A percentile compares a stretch with the other conserved stretches of the same genome.
These are phyloP conservation scores for Solanum dulcamara DNA, from an alignment of 257 asterid genomes.

Conservation along the genomic window DNA sequence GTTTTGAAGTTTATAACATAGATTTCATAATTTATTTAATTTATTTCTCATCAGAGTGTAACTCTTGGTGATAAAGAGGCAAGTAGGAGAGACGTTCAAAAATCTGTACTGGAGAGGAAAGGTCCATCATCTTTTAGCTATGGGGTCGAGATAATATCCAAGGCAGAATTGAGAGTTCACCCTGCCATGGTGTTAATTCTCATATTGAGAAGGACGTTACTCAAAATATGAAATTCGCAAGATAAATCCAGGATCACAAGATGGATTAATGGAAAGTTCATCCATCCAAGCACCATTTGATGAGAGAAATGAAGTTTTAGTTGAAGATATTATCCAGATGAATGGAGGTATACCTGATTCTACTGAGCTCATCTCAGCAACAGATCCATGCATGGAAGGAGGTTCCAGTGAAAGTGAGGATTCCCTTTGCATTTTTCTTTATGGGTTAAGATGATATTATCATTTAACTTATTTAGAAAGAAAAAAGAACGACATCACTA, in stretches of 20 bases:
- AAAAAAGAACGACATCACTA: neutral
- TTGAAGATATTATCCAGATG: too few species aligned
- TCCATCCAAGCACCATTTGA: too few species aligned
- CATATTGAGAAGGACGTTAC: conserved; percentile 46
- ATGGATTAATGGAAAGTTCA: conserved; percentile 16
- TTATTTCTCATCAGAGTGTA: conserved; percentile 87
- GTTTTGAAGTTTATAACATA: neutral
- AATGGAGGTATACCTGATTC: too few species aligned
- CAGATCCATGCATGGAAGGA: too few species aligned
- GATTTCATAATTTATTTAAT: conserved; percentile 1
- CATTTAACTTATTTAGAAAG: neutral
- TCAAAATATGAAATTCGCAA: conserved; percentile 70
- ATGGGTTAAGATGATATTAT: conserved; percentile 62
- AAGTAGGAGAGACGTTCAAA: conserved; percentile 86
- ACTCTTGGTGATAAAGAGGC: conserved; percentile 99
- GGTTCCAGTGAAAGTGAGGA: too few species aligned
- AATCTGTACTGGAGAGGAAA: conserved; percentile 84
- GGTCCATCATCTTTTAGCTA: conserved; percentile 87
- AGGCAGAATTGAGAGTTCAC: conserved; percentile 65
- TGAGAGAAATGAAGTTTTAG: too few species aligned
- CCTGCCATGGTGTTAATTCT: conserved; percentile 10
- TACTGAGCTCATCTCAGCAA: too few species aligned
- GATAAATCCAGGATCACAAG: conserved; percentile 32
- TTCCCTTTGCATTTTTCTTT: conserved; percentile 53
- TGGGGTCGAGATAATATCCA: conserved; percentile 89